Evolutionary conservation across 805 yeast species (phyloP).

Genomic region (Hanseniaspora nectarophila): DNA sequence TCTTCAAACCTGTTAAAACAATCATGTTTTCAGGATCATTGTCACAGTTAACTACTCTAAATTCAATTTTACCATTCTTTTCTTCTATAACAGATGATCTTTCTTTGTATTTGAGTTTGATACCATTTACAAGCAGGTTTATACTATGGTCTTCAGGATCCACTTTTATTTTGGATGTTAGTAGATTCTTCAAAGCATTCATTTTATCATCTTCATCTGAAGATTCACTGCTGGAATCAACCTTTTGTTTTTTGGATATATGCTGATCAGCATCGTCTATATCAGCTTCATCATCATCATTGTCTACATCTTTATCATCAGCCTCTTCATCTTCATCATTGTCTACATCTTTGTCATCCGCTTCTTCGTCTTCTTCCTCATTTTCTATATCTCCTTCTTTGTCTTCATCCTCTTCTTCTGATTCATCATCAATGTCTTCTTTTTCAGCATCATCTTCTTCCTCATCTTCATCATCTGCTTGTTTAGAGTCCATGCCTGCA

Average conservation of each 20-base stretch:
- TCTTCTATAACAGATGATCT: slow-evolving; percentile 92
- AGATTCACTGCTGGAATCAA: not conserved
- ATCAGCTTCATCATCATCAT: slow-evolving; percentile 7
- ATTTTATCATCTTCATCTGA: slow-evolving; percentile 20
- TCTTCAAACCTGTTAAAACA: slow-evolving; percentile 87
- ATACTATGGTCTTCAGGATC: slow-evolving; percentile 31
- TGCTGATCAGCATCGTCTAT: slow-evolving; percentile 15
- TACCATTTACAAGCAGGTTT: slow-evolving; percentile 51
- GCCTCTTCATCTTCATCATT: slow-evolving; percentile 14
- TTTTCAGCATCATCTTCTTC: not conserved
- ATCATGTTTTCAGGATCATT: slow-evolving; percentile 76
- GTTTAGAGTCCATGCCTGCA: slow-evolving; percentile 12
- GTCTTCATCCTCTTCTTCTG: slow-evolving; percentile 15
- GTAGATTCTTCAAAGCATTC: slow-evolving; percentile 20
- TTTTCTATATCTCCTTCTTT: slow-evolving; percentile 16
- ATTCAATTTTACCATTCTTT: slow-evolving; percentile 82
- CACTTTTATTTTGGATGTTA: slow-evolving; percentile 23
- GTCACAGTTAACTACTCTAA: slow-evolving; percentile 92
- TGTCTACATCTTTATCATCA: slow-evolving; percentile 16
- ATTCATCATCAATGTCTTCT: slow-evolving; percentile 10
- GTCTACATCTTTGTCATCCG: not conserved
- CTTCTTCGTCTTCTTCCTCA: slow-evolving; percentile 12
- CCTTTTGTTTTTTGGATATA: slow-evolving; percentile 3
- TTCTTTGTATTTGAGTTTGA: slow-evolving; percentile 70
- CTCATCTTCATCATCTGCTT: slow-evolving; percentile 14